phyloP scores from a whole-genome alignment of 805 yeast genomes.

The Zygosaccharomyces bailii region DNA sequence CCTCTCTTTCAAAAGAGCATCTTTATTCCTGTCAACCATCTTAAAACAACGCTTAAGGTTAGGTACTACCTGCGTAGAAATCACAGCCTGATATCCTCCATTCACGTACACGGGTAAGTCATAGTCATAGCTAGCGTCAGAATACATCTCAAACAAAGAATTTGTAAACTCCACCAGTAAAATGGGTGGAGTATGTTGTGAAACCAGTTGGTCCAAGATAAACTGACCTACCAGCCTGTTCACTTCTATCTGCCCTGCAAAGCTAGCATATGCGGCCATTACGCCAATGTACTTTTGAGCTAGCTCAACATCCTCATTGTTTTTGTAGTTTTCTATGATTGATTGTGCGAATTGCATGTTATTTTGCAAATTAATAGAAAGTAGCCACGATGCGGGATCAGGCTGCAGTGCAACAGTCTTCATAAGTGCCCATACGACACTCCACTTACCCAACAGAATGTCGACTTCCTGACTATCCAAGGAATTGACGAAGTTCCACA shows the following conservation, averaged over 20 bases:
- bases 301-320: constrained; percentile 36
- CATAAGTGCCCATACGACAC: constrained; percentile 45
- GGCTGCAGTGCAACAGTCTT: constrained; percentile 23
- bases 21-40: constrained; percentile 61
- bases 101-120: constrained; percentile 66
- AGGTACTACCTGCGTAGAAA: constrained; percentile 43
- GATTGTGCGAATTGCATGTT: constrained; percentile 30
- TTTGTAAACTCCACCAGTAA: constrained; percentile 60
- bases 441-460: constrained; percentile 38
- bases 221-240: constrained; percentile 47
- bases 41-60: constrained; percentile 53
- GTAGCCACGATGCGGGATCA: constrained; percentile 12
- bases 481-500: constrained; percentile 22
- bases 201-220: constrained; percentile 36
- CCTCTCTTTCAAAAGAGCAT: constrained; percentile 52
- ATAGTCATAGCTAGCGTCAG: constrained; percentile 64
- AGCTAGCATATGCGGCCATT: constrained; percentile 48
- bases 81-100: constrained; percentile 42
- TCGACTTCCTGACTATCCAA: constrained; percentile 20
- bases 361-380: constrained; percentile 20
- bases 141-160: constrained; percentile 71
- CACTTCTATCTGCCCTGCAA: constrained; percentile 43
- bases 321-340: constrained; percentile 23
- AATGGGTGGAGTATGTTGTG: constrained; percentile 33
- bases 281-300: constrained; percentile 44